Evolutionary conservation across 1,284 basidiomycete genomes (phyloP).

Genomic region (Athelia psychrophila): DNA sequence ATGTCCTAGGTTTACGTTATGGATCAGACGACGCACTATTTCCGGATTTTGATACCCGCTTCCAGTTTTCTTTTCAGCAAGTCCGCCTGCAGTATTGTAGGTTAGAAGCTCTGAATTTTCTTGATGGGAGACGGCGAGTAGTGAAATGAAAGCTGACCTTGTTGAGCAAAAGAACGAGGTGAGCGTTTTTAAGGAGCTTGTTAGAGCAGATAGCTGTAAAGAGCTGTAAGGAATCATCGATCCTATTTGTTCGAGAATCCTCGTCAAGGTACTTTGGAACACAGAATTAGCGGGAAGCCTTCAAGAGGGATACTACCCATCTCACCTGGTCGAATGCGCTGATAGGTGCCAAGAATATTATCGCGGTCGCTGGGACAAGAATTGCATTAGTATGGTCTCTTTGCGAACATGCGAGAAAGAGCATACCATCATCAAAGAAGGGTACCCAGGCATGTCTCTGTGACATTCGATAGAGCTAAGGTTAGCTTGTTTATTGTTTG

Average conservation of each 20-base stretch:
- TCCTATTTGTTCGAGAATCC: slow-evolving; percentile 71
- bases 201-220: slow-evolving; percentile 74
- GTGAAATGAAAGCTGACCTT: slow-evolving; percentile 43
- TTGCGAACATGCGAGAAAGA: slow-evolving; percentile 11
- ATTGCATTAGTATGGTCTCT: slow-evolving; percentile 1
- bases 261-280: slow-evolving; percentile 69
- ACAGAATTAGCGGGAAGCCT: slow-evolving; percentile 3
- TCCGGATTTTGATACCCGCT: slow-evolving; percentile 60
- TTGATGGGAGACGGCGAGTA: too few species aligned
- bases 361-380: slow-evolving; percentile 52
- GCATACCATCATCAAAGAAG: slow-evolving; percentile 76
- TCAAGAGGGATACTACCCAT: not conserved
- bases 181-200: slow-evolving; percentile 65
- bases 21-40: slow-evolving; percentile 51
- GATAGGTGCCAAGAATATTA: slow-evolving; percentile 77
- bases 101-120: too few species aligned
- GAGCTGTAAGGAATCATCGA: slow-evolving; percentile 77
- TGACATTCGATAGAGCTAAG: slow-evolving; percentile 9
- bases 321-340: slow-evolving; percentile 79
- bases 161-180: slow-evolving; percentile 73
- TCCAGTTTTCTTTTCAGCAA: slow-evolving; percentile 64
- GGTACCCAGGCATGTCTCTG: slow-evolving; percentile 79
- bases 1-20: slow-evolving; percentile 1
- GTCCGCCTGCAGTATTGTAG: slow-evolving; percentile 45
- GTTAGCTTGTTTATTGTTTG: slow-evolving; percentile 6